phyloP scores from a whole-genome alignment of 169 alveolate species.

The Blepharisma undulans region DNA sequence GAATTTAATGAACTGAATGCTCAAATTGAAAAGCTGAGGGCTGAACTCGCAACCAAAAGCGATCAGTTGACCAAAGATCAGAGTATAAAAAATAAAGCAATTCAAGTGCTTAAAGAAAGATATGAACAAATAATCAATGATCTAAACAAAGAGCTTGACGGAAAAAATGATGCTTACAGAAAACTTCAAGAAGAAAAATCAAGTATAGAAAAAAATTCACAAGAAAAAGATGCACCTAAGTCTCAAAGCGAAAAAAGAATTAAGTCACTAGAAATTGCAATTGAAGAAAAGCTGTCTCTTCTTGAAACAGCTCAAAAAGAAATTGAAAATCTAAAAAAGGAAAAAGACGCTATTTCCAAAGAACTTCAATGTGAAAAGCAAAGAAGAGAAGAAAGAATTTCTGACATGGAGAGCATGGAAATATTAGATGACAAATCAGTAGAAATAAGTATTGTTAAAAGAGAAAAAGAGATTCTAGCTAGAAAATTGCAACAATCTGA shows the following conservation, averaged over 20 bases:
- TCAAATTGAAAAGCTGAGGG: neutral
- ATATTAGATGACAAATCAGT: neutral
- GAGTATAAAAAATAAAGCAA: neutral
- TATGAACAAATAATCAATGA: neutral
- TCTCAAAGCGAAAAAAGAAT: neutral
- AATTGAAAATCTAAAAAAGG: neutral
- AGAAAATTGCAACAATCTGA: neutral
- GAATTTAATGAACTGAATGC: neutral
- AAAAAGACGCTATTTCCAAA: neutral
- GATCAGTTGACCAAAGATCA: neutral
- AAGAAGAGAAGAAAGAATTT: neutral
- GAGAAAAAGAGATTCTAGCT: neutral
- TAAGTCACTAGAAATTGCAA: neutral
- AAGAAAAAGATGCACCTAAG: neutral
- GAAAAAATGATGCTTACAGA: neutral
- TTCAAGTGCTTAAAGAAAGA: neutral
- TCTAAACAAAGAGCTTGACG: neutral
- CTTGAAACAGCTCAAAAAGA: neutral
- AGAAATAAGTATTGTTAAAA: neutral
- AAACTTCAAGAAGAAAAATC: neutral
- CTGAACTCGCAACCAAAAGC: neutral
- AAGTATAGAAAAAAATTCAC: neutral
- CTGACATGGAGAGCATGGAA: neutral
- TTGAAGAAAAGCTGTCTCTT: neutral
- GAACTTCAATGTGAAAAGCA: neutral